phyloP scores from a whole-genome alignment of 768 basidiomycete genomes.

The Hericium rajendrae region DNA sequence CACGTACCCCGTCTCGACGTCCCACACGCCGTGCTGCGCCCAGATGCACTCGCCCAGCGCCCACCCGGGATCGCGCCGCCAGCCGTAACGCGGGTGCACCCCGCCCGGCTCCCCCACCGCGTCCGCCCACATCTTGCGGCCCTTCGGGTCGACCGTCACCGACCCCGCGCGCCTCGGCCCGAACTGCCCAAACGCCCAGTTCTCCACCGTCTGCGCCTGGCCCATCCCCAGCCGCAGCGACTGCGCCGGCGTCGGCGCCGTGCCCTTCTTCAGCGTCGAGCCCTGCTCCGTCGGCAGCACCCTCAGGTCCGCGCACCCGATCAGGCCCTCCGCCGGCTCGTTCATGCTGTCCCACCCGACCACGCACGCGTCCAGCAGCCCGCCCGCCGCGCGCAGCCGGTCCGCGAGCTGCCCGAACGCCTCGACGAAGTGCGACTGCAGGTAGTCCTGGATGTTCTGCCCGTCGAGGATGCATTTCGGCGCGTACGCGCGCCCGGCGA shows the following conservation, averaged over 20 bases:
- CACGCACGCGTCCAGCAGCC: slow-evolving; percentile 75
- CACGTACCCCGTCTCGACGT: slow-evolving; percentile 55
- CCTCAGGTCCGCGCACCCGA: slow-evolving; percentile 60
- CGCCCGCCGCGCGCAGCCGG: slow-evolving; percentile 63
- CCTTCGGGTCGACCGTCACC: slow-evolving; percentile 80
- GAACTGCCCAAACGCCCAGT: slow-evolving; percentile 69
- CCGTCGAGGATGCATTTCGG: slow-evolving; percentile 88
- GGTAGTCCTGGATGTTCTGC: slow-evolving; percentile 85
- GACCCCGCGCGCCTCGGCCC: slow-evolving; percentile 69
- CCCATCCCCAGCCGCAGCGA: slow-evolving; percentile 86
- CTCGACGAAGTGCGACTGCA: slow-evolving; percentile 66
- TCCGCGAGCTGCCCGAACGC: slow-evolving; percentile 74
- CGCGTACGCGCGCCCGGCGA: slow-evolving; percentile 81
- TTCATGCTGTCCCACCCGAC: slow-evolving; percentile 98
- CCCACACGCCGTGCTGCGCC: slow-evolving; percentile 90
- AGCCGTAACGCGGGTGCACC: slow-evolving; percentile 67
- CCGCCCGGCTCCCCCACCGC: slow-evolving; percentile 39
- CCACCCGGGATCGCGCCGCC: slow-evolving; percentile 68
- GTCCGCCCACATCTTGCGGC: slow-evolving; percentile 73
- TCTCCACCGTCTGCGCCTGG: slow-evolving; percentile 66
- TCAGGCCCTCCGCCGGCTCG: slow-evolving; percentile 84
- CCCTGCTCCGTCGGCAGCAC: slow-evolving; percentile 57
- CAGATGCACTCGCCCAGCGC: slow-evolving; percentile 66
- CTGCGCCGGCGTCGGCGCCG: slow-evolving; percentile 79
- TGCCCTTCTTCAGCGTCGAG: slow-evolving; percentile 75